These are phyloP conservation scores for Ziziphus jujuba DNA, from an alignment of 306 rosid species.

Conservation along the genomic window DNA sequence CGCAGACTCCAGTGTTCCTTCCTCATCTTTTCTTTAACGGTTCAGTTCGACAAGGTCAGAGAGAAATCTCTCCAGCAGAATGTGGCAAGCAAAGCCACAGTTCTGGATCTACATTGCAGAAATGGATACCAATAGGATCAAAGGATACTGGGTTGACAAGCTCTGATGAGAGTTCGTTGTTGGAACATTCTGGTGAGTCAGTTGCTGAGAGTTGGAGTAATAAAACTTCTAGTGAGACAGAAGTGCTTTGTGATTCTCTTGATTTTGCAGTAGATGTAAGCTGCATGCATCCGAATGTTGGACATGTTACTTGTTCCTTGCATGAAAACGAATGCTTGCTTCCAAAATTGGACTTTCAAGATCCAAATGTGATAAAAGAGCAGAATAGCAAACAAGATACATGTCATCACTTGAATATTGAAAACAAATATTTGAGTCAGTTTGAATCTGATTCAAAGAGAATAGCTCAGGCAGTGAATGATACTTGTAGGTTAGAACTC, in stretches of 20 bases:
- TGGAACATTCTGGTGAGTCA: conserved; percentile 38
- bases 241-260: conserved; percentile 28
- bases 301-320: conserved; percentile 20
- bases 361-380: conserved; percentile 25
- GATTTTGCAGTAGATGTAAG: conserved; percentile 29
- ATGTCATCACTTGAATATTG: conserved; percentile 24
- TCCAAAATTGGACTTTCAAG: conserved; percentile 21
- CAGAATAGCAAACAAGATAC: conserved; percentile 24
- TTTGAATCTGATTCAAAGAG: conserved; percentile 36
- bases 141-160: conserved; percentile 41
- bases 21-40: conserved; percentile 41
- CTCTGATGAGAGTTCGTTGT: conserved; percentile 38
- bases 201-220: conserved; percentile 28
- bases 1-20: conserved; percentile 33
- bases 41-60: conserved; percentile 38
- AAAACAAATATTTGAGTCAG: conserved; percentile 29
- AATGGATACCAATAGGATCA: conserved; percentile 67
- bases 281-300: conserved; percentile 21
- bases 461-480: conserved; percentile 53
- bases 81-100: conserved; percentile 37
- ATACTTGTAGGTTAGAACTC: conserved; percentile 46
- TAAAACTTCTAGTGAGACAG: conserved; percentile 35
- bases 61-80: conserved; percentile 46
- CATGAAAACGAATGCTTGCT: conserved; percentile 23
- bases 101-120: conserved; percentile 53